Percentiles rank a stretch among this genome's conserved stretches.
Evolutionary conservation across 805 yeast species (phyloP).

Genomic region (Starmerella cellae): DNA sequence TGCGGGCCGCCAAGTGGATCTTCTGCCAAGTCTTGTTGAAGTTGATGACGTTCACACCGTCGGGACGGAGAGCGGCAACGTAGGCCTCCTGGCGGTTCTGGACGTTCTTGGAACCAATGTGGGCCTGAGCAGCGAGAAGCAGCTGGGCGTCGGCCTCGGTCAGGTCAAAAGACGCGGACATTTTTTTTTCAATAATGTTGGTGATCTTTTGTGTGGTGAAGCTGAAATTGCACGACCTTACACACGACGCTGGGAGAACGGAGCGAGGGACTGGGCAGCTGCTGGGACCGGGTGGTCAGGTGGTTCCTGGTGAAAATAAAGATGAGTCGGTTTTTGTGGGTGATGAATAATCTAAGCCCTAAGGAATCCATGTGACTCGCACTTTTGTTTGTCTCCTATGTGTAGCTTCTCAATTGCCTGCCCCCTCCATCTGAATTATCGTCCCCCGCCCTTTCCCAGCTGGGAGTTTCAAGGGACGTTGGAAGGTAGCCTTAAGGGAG

Average conservation of each 20-base stretch:
- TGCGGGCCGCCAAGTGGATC: slow-evolving; percentile 98
- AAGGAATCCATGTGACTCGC: no score
- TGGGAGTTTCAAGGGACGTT: no score
- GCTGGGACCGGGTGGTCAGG: not conserved
- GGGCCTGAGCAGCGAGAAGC: slow-evolving; percentile 98
- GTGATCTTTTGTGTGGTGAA: not conserved
- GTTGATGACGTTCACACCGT: slow-evolving; percentile 98
- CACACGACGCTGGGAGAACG: not conserved
- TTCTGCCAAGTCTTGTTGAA: slow-evolving; percentile 99
- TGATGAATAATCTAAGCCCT: not conserved
- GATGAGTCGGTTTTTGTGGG: not conserved
- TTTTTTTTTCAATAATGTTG: not conserved
- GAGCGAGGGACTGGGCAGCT: not conserved
- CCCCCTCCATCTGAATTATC: no score
- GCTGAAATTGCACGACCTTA: not conserved
- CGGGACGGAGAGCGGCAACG: slow-evolving; percentile 51
- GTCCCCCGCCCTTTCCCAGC: no score
- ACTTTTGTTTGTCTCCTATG: no score
- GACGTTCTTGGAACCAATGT: slow-evolving; percentile 99
- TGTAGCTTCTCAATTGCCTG: no score
- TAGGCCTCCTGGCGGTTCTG: slow-evolving; percentile 44
- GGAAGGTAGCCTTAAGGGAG: no score
- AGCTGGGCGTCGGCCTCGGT: slow-evolving; percentile 98
- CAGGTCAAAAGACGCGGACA: slow-evolving; percentile 31
- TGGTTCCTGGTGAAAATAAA: not conserved